Percentiles rank a stretch among this genome's conserved stretches.
Evolutionary conservation across 805 yeast genomes (phyloP).

Genomic region (Lipomyces sp.): DNA sequence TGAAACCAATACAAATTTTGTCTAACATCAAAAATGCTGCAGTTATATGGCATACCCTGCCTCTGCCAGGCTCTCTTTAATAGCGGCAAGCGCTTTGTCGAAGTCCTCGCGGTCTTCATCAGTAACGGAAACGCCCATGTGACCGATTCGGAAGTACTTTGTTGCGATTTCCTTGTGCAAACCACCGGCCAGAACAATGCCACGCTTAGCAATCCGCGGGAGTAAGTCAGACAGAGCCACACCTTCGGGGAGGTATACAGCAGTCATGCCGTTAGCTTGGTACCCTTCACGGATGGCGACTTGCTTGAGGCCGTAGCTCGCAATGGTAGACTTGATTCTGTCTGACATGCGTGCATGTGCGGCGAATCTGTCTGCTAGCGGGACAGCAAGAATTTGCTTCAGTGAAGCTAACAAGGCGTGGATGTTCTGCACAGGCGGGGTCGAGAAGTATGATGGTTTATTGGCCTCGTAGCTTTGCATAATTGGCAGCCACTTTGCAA

Average conservation of each 20-base stretch:
- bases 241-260: slow-evolving; percentile 79
- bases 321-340: slow-evolving; percentile 64
- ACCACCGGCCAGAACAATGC: slow-evolving; percentile 86
- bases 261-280: slow-evolving; percentile 89
- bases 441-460: slow-evolving; percentile 85
- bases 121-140: slow-evolving; percentile 85
- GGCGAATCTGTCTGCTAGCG: slow-evolving; percentile 63
- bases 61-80: slow-evolving; percentile 58
- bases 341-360: slow-evolving; percentile 67
- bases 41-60: slow-evolving; percentile 59
- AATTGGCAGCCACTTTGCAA: slow-evolving; percentile 86
- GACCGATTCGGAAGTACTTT: slow-evolving; percentile 91
- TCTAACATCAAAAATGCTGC: slow-evolving; percentile 36
- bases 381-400: slow-evolving; percentile 64
- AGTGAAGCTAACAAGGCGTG: slow-evolving; percentile 80
- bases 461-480: slow-evolving; percentile 85
- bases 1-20: not conserved
- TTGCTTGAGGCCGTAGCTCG: slow-evolving; percentile 65
- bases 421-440: slow-evolving; percentile 89
- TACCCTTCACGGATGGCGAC: slow-evolving; percentile 63
- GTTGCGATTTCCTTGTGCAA: slow-evolving; percentile 79
- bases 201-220: slow-evolving; percentile 59
- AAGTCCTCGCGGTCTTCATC: slow-evolving; percentile 61
- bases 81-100: slow-evolving; percentile 54
- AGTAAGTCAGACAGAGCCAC: slow-evolving; percentile 71